These are phyloP conservation scores for Rugonectria rugulosa DNA, from an alignment of 2,329 filamentous ascomycete species.

Conservation along the genomic window DNA sequence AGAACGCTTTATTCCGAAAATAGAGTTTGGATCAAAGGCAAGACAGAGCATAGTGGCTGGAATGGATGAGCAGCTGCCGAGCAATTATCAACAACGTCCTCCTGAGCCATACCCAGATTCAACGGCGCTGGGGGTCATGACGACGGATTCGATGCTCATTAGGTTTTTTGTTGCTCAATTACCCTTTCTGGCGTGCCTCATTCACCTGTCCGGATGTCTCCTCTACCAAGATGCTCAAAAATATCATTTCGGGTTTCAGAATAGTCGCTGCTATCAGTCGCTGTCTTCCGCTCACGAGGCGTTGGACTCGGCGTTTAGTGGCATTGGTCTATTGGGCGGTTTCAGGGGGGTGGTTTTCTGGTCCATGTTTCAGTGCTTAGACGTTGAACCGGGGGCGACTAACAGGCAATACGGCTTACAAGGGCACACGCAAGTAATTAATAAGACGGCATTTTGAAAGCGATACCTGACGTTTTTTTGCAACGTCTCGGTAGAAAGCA, in stretches of 20 bases:
- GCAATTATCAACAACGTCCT: not conserved
- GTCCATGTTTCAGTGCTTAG: conserved; percentile 12
- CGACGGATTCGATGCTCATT: no score
- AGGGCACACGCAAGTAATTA: conserved; percentile 13
- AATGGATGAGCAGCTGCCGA: not conserved
- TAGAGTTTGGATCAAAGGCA: not conserved
- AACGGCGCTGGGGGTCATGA: no score
- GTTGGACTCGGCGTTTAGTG: conserved; percentile 18
- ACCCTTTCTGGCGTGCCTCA: no score
- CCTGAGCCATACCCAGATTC: no score
- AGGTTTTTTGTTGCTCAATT: no score
- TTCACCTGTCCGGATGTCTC: no score
- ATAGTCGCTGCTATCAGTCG: not conserved
- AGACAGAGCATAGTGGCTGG: not conserved
- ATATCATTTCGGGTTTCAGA: no score
- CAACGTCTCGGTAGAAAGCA: not conserved
- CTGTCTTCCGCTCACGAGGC: not conserved
- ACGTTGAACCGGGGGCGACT: not conserved
- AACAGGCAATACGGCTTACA: not conserved
- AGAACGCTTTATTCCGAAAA: not conserved
- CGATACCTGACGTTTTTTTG: conserved; percentile 2
- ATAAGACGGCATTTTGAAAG: not conserved
- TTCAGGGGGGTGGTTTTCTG: conserved; percentile 20
- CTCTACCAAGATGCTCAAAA: no score
- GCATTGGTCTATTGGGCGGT: conserved; percentile 13